Evolutionary conservation across 2,329 filamentous ascomycete species (phyloP).

Genomic region (Gaeumannomyces tritici): DNA sequence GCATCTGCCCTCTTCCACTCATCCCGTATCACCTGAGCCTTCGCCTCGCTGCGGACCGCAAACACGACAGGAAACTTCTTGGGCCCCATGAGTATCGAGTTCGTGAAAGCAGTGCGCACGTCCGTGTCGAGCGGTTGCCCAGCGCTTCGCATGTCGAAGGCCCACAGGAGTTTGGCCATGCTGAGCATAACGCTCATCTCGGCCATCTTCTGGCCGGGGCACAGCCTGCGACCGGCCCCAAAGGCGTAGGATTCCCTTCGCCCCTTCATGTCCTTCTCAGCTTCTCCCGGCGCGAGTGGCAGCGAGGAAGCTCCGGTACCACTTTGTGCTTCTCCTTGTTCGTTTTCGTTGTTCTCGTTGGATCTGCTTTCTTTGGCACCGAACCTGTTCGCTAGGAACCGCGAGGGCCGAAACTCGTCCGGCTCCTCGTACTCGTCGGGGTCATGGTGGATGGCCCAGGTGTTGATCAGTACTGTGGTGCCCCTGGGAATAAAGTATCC

Average conservation of each 20-base stretch:
- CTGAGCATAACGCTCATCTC: slow-evolving; percentile 15
- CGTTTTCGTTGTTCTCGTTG: neutral
- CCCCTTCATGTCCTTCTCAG: neutral
- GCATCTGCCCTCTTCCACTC: neutral
- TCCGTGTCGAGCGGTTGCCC: slow-evolving; percentile 7
- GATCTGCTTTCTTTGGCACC: slow-evolving; percentile 5
- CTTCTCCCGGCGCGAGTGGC: too few species aligned
- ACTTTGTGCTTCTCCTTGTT: neutral
- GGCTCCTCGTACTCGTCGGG: slow-evolving; percentile 12
- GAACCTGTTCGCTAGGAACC: slow-evolving; percentile 10
- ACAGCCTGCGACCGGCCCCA: slow-evolving; percentile 32
- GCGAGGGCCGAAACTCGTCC: slow-evolving; percentile 11
- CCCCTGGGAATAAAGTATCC: slow-evolving; percentile 38
- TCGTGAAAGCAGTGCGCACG: neutral
- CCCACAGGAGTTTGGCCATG: slow-evolving; percentile 33
- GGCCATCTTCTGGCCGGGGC: slow-evolving; percentile 15
- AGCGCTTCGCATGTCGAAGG: slow-evolving; percentile 19
- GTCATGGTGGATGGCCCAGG: slow-evolving; percentile 19
- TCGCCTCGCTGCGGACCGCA: neutral
- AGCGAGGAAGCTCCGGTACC: too few species aligned
- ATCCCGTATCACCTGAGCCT: neutral
- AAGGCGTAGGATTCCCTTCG: slow-evolving; percentile 22
- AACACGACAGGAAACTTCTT: neutral
- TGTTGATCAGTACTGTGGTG: slow-evolving; percentile 28
- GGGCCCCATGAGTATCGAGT: neutral